Evolutionary conservation across 1,284 basidiomycete species (phyloP), one percentile per base, ranked within the genome.

Genomic region (Irpex sp.): DNA sequence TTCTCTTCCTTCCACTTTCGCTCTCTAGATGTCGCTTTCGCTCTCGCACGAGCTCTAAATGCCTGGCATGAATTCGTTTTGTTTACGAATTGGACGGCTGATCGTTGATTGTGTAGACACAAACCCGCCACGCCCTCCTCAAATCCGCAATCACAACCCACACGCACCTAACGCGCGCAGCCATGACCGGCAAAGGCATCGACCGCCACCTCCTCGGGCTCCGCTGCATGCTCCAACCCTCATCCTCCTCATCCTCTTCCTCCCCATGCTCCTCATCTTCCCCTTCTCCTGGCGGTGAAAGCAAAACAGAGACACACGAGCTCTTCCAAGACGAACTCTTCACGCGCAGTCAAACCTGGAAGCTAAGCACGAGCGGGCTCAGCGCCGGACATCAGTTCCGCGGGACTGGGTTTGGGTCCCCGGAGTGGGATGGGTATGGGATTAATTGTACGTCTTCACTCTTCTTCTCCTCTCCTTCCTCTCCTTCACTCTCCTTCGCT

Each of bases 181-280:
- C 92, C 1, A 88, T 91, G 37, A 86, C 86, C 0, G 96, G 96
- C 12, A 84, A 86, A 63, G 96, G 94, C 8, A 90, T 93, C 65
- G 96, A 99, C 71, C 85, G 96, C 21, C 96, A 98, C 74, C 80
- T 98, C 36, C 87, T 97, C 65, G 96, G 94, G 5, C 80, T 98
- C 59, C 86, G 83, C 45, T 82, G 89, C 49, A 80, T 92, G 75
- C 77, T 94, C 23, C 72, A 73, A 23, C 63, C 69, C 58, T 33
- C 28, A 1, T 7, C 28, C 6, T 33, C 28, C 28, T 0, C 28
- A 7, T 33, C 28, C 6, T 33, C 28, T 1, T 5, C 28, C 4
- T 28, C 28, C 28, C 1, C 28, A 23, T 23, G n/a, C 4, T 23
- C 23, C 23, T 23, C 23, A 23, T 4, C 23, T 4, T 23, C 23